These are phyloP conservation scores for Neurospora pannonica DNA, from an alignment of 495 filamentous ascomycete genomes.

Conservation along the genomic window DNA sequence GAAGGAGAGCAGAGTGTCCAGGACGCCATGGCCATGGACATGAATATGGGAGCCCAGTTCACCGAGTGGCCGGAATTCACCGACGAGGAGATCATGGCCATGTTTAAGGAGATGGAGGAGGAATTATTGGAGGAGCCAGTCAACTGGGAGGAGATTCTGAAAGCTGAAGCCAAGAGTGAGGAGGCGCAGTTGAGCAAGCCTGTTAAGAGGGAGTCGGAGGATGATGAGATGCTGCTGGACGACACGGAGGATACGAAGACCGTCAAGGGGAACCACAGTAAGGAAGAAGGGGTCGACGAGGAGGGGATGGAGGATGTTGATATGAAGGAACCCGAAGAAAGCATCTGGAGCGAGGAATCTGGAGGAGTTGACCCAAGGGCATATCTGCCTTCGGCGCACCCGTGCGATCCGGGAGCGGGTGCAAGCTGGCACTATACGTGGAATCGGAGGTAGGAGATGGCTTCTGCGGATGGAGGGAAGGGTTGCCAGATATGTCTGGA, in stretches of 20 bases:
- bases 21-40: not conserved
- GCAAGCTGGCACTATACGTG: not conserved
- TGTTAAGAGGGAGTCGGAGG: not conserved
- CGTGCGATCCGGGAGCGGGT: not conserved
- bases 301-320: not conserved
- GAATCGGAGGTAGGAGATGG: not conserved
- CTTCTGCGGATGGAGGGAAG: not conserved
- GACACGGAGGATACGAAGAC: not conserved
- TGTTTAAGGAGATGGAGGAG: not conserved
- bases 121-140: not conserved
- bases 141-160: not conserved
- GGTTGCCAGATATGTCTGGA: not conserved
- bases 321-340: not conserved
- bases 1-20: not conserved
- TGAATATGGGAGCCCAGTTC: not conserved
- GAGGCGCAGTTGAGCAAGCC: not conserved
- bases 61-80: not conserved
- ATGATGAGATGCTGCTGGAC: not conserved
- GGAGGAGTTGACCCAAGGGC: not conserved
- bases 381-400: not conserved
- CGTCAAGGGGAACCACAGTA: not conserved
- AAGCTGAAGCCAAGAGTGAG: not conserved
- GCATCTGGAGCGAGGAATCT: not conserved
- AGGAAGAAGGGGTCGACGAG: not conserved
- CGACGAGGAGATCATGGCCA: not conserved